phyloP scores from a whole-genome alignment of 768 basidiomycete species.

The Pulveroboletus sp. region DNA sequence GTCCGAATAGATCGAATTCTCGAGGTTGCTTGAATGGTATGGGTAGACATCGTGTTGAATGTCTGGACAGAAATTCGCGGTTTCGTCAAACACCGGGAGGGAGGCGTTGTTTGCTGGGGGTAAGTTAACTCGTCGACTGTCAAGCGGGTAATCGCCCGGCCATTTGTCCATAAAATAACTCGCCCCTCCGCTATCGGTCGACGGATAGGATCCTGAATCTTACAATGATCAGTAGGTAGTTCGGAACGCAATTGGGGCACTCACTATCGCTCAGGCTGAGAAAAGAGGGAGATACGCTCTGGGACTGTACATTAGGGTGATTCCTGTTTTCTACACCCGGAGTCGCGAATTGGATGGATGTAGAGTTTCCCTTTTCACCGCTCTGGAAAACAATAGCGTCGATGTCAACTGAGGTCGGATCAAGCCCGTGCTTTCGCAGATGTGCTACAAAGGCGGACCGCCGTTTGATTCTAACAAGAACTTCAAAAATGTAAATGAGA shows the following conservation, averaged over 20 bases:
- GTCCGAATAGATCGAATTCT: constrained; percentile 5
- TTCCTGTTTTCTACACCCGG: constrained; percentile 1
- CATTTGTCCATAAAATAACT: constrained; percentile 3
- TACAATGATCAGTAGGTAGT: constrained; percentile 2
- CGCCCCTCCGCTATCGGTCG: not conserved
- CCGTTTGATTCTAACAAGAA: constrained; percentile 55
- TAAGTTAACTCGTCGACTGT: constrained; percentile 5
- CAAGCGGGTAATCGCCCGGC: constrained; percentile 1
- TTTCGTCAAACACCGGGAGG: constrained; percentile 7
- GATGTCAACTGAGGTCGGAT: constrained; percentile 22
- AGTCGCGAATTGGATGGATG: constrained; percentile 16
- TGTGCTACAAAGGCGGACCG: constrained; percentile 56
- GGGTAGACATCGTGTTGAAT: constrained; percentile 2
- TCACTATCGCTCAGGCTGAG: constrained; percentile 9
- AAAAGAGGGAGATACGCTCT: constrained; percentile 4
- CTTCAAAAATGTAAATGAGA: not conserved
- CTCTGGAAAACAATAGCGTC: constrained; percentile 22
- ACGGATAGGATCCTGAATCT: constrained; percentile 11
- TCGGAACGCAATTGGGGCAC: constrained; percentile 1
- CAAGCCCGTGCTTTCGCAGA: constrained; percentile 46
- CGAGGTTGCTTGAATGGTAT: constrained; percentile 1
- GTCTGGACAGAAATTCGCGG: not conserved
- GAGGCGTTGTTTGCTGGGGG: not conserved
- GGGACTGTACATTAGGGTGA: constrained; percentile 1
- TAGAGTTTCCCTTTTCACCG: not conserved